These are phyloP conservation scores for Lavandula angustifolia DNA, from an alignment of 257 asterid species.

Conservation along the genomic window DNA sequence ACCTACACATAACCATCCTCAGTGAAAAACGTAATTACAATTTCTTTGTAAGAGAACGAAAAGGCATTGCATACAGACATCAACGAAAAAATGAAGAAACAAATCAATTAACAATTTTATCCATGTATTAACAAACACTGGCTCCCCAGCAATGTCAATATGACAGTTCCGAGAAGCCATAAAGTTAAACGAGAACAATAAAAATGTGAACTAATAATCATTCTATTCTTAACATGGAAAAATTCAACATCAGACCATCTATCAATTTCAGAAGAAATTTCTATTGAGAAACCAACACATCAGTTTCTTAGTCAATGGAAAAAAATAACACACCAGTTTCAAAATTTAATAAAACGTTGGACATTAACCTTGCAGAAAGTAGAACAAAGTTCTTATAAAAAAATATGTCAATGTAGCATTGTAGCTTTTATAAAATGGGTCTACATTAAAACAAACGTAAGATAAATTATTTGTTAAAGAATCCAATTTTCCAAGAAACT, in stretches of 20 bases:
- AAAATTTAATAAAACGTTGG: no score
- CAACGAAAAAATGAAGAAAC: background rate
- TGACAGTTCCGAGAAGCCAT: background rate
- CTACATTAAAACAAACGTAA: no score
- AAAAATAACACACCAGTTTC: no score
- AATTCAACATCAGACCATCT: background rate
- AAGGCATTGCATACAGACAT: background rate
- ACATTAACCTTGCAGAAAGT: no score
- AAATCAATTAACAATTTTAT: background rate
- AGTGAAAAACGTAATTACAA: constrained; percentile 7
- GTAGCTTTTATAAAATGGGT: no score
- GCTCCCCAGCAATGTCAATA: background rate
- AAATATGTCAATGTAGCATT: no score
- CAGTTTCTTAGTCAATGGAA: background rate
- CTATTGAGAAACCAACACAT: background rate
- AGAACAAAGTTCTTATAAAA: no score
- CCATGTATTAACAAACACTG: background rate
- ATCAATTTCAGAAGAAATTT: background rate
- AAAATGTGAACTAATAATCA: background rate
- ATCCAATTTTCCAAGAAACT: background rate
- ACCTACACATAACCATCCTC: constrained; percentile 43
- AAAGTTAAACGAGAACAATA: background rate
- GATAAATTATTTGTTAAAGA: no score
- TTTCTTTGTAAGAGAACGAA: background rate
- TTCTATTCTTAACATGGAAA: background rate